Evolutionary conservation across 345 rosid genomes (phyloP).

Genomic region (Brassica carinata): DNA sequence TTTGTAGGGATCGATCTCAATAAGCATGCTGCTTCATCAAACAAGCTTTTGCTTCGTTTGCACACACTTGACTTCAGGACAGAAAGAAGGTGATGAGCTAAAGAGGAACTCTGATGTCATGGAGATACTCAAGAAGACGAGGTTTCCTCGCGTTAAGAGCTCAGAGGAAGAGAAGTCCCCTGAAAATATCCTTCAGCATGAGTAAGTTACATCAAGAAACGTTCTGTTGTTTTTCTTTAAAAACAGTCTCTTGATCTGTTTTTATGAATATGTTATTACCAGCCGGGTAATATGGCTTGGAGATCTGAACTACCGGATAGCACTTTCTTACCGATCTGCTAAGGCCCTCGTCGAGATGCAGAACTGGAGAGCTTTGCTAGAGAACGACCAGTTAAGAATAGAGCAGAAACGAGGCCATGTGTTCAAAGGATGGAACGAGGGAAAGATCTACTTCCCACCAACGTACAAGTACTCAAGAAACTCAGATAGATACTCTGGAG

Average conservation of each 20-base stretch:
- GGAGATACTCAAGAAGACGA: slow-evolving; percentile 44
- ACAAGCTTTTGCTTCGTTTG: slow-evolving; percentile 47
- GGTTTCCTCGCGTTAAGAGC: slow-evolving; percentile 70
- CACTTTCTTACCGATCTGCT: slow-evolving; percentile 93
- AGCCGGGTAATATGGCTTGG: slow-evolving; percentile 99
- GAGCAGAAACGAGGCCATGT: slow-evolving; percentile 88
- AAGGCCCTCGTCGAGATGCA: slow-evolving; percentile 99
- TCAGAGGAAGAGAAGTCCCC: slow-evolving; percentile 77
- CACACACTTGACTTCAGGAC: slow-evolving; percentile 44
- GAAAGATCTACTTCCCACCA: slow-evolving; percentile 95
- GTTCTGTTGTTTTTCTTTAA: background rate
- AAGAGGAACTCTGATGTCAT: slow-evolving; percentile 46
- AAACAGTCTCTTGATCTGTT: background rate
- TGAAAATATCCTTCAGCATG: slow-evolving; percentile 91
- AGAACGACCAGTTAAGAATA: slow-evolving; percentile 92
- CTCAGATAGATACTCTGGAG: slow-evolving; percentile 97
- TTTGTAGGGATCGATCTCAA: slow-evolving; percentile 93
- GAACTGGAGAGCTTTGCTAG: slow-evolving; percentile 93
- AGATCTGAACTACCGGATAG: slow-evolving; percentile 93
- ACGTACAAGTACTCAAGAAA: slow-evolving; percentile 97
- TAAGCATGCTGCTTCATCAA: slow-evolving; percentile 87
- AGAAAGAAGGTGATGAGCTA: slow-evolving; percentile 46
- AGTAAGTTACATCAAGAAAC: slow-evolving; percentile 56
- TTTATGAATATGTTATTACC: slow-evolving; percentile 7
- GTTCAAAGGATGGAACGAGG: slow-evolving; percentile 90